Evolutionary conservation across 164 flowering plant species (phyloP), one percentile per base, ranked within the genome.

Genomic region (Chimonanthus praecox): DNA sequence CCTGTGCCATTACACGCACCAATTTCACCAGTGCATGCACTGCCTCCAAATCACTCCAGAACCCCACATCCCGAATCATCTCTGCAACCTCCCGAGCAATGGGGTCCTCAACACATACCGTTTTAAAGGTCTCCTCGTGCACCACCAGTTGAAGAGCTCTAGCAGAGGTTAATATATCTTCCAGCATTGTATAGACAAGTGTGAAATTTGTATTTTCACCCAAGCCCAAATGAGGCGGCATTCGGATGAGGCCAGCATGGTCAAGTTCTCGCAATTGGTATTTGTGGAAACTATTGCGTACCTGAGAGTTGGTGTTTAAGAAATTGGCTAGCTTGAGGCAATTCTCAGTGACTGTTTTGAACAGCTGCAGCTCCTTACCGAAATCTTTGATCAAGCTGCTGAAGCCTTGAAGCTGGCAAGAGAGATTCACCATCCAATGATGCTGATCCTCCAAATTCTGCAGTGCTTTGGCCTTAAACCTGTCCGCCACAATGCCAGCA

Each of bases 341-440:
- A 74, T 89, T 89, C 16, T 80, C 84, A 33, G 83, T 68, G 0
- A 85, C 97, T 21, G 74, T 77, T 72, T 79, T 84, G 80, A 92
- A 88, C 64, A 90, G 76, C 3, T 86, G 87, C 72, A 92, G 91
- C 76, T 90, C 92, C 77, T 80, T 88, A 68, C 74, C 76, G 70
- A 90, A 92, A 65, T 93, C 97, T 82, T 90, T 88, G 54, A 93
- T 85, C 84, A 93, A 83, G 77, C 85, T 88, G 62, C 49, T 78
- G 71, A 95, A 83, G 15, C 88, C 98, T 61, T 90, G 94, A 71
- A 84, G 80, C 78, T 94, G 98, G 79, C 98, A 94, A 70, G 88
- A 81, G 7, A 90, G 84, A 80, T 92, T 92, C 54, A 92, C 92
- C 98, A 89, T 93, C 97, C 97, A 93, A 47, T 83, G 98, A 80